Evolutionary conservation across 176 grass and related monocot species (phyloP).

Genomic region (Oryza punctata): DNA sequence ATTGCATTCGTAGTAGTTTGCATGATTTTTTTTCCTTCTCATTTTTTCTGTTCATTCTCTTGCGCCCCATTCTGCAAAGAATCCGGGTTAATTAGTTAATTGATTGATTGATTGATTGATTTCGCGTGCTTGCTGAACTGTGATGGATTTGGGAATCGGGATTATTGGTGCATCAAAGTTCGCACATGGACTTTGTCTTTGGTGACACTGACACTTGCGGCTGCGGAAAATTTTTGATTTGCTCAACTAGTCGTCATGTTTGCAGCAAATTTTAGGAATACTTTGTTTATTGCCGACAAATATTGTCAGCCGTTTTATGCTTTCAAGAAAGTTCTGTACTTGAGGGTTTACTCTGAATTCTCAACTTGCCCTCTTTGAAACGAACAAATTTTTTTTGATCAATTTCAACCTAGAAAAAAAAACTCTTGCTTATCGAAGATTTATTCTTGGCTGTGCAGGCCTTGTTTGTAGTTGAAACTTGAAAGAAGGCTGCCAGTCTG

Average conservation of each 20-base stretch:
- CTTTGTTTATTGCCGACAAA: background rate
- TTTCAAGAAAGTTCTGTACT: background rate
- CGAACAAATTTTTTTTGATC: background rate
- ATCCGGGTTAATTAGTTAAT: slow-evolving; percentile 3
- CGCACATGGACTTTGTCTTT: background rate
- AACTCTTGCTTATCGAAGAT: no score
- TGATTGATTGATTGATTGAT: background rate
- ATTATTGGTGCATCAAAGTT: background rate
- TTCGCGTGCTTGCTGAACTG: background rate
- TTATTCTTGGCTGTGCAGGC: no score
- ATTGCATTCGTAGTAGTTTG: background rate
- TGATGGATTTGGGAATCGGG: background rate
- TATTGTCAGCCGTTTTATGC: background rate
- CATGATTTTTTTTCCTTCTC: background rate
- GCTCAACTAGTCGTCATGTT: background rate
- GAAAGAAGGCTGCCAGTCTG: background rate
- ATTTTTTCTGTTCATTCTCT: background rate
- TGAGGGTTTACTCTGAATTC: background rate
- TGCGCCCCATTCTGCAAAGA: background rate
- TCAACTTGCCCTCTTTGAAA: background rate
- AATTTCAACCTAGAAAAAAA: background rate
- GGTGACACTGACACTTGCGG: background rate
- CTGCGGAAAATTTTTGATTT: background rate
- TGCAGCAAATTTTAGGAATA: slow-evolving; percentile 10
- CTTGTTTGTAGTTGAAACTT: no score